Evolutionary conservation across 208 protist genomes (phyloP), one percentile per base, ranked within the genome.

Genomic region (Acanthamoeba lenticulata): DNA sequence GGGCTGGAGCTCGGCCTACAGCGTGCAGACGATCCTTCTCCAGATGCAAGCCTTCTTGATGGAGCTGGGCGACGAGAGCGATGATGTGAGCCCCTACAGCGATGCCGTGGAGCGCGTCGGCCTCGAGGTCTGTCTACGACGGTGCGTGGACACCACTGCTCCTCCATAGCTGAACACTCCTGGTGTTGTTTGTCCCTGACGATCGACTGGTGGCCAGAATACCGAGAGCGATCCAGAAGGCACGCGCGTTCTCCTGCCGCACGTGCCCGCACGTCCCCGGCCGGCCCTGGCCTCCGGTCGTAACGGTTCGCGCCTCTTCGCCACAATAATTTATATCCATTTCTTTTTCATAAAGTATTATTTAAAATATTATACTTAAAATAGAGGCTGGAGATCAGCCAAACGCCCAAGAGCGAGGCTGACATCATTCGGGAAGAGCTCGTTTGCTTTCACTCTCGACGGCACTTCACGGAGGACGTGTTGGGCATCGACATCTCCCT

Each of bases 11-110:
- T 74, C 65, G 65, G 65, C 65, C 65, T 74, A 74, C n/a, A 74
- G 65, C 38, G 65, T 74, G 27, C 65, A 74, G n/a, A 74, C 65
- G 3, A 74, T 74, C 27, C 65, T 74, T 27, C 17, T 74, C n/a
- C 65, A 74, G 38, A 74, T 74, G 65, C 65, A 74, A 38, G 65
- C 65, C 15, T 74, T 74, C 27, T 74, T 74, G 65, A 74, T 74
- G 65, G 65, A 74, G 36, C 29, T 74, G n/a, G 65, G 65, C n/a
- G 65, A 34, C 32, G 65, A 74, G 65, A 74, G 36, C 36, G 65
- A 74, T 29, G 65, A 74, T 29, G 65, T 19, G 65, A 29, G 65
- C 9, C 65, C 65, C 65, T 74, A 74, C 65, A 74, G 27, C 32
- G 65, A 74, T 11, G 65, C 29, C 13, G n/a, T 29, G 65, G 36